Evolutionary conservation across 129 eudicot species (phyloP), one percentile per base, ranked within the genome.

Genomic region (Escallonia rubra): DNA sequence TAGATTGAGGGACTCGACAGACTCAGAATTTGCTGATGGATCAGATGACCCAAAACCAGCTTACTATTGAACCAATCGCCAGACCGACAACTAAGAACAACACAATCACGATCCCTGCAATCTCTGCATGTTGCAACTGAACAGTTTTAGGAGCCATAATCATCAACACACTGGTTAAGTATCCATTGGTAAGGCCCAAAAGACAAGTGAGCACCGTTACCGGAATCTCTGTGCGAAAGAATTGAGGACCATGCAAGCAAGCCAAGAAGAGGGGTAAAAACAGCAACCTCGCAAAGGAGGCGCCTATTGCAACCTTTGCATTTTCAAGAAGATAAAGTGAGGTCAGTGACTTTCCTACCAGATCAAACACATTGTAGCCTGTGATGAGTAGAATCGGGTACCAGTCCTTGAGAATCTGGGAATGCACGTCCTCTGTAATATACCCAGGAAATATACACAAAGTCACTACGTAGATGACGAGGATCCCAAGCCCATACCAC

Each of bases 31-130:
- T 12, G 14, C 14, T 10, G 42, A 43, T 15, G 46, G 65, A 59
- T 70, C 80, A 93, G 66, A 89, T 78, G 73, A 93, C 95, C 99
- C 99, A 93, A 61, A 89, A 89, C 96, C 99, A 93, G 42, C 95
- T 82, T 46, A 89, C 95, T 50, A 89, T 67, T 7, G 96, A 93
- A 52, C 99, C 99, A 69, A 63, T 62, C 1, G 88, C 91, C 81
- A 93, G 68, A 67, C 98, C 98, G 40, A 81, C 61, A 13, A 80
- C 84, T 70, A 93, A 86, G 82, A 86, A 93, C 81, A 93, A 70
- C 57, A 84, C 95, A 11, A 86, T 72, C 67, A 93, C 87, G 34
- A 69, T 93, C 80, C 98, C 98, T 4, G 98, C 96, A n/a, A 79
- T 86, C 79, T 89, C 98, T 0, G 98, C 84, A 54, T 93, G 95